Evolutionary conservation across 2,329 filamentous ascomycete genomes (phyloP), one percentile per base, ranked within the genome.

Genomic region (Aspergillus caelatus): DNA sequence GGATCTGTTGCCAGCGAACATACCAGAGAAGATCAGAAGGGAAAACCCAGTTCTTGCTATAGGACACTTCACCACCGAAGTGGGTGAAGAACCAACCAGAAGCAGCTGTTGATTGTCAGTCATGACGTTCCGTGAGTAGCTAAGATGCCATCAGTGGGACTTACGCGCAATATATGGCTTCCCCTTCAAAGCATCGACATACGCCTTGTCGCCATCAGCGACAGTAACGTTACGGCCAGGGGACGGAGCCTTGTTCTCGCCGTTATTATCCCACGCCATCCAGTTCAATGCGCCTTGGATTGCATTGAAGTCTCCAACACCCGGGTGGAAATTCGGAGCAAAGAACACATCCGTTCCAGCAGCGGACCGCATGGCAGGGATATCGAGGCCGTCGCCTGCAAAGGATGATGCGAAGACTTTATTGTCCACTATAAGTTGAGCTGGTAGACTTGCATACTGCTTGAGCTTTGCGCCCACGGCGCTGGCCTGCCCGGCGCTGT

Each of bases 351-450:
- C 74, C 3, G 73, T 70, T 3, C 81, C 81, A 4, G 82, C 80
- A n/a, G 80, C 78, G 2, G 75, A 66, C 30, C 76, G 73, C 59
- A 85, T 75, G 4, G 77, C 75, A 7, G 71, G 68, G 7, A 82
- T 76, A 63, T 85, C 80, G 3, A 85, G 70, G 0, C 80, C 79
- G 50, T 84, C 80, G 3, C 83, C 82, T 0, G 77, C 77, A 68
- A 87, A 87, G 0, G 84, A 86, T 0, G 85, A 86, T 1, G 82
- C 85, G 62, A 87, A 84, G 4, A 82, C 75, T 64, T 83, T 82
- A 55, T 75, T 75, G 43, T 85, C 80, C 43, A 85, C 80, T 55
- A 75, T 77, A 43, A 86, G 81, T 68, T 87, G 83, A 0, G 80
- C 82, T 0, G 80, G 71, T 2, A 73, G 72, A 23, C 69, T 71